These are phyloP conservation scores for Cinnamomum micranthum DNA, from an alignment of 164 flowering plant species.

Conservation along the genomic window DNA sequence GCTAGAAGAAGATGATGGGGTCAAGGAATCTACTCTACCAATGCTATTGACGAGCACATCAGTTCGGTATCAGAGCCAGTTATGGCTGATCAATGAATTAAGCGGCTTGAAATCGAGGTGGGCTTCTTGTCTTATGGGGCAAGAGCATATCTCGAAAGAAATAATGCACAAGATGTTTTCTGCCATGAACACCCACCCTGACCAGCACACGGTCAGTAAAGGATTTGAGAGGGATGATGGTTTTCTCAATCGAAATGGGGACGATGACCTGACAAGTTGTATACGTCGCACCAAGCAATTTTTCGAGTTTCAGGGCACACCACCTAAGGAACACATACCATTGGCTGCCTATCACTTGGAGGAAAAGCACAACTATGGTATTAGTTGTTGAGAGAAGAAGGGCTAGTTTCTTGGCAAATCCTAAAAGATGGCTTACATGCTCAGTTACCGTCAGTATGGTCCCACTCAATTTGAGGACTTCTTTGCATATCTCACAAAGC, in stretches of 20 bases:
- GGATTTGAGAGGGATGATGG: too few species aligned
- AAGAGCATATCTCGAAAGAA: slow-evolving; percentile 1
- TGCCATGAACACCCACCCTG: background rate
- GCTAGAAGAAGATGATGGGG: too few species aligned
- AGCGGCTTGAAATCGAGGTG: background rate
- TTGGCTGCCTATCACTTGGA: too few species aligned
- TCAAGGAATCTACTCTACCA: too few species aligned
- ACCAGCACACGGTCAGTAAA: background rate
- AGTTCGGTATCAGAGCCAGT: slow-evolving; percentile 3
- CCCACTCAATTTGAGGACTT: slow-evolving; percentile 4
- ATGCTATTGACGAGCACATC: background rate
- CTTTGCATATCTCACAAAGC: background rate
- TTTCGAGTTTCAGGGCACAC: slow-evolving; percentile 3
- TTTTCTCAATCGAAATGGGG: background rate
- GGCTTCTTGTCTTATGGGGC: background rate
- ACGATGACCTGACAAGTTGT: slow-evolving; percentile 5
- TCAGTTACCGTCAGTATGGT: too few species aligned
- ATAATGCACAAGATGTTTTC: slow-evolving; percentile 1
- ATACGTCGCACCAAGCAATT: slow-evolving; percentile 1
- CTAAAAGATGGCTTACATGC: background rate
- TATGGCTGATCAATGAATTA: background rate
- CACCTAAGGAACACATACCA: too few species aligned
- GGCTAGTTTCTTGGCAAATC: background rate
- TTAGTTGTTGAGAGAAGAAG: background rate
- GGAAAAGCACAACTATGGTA: too few species aligned